Evolutionary conservation across 331 rosid genomes (phyloP).

Genomic region (Malus hybrid): DNA sequence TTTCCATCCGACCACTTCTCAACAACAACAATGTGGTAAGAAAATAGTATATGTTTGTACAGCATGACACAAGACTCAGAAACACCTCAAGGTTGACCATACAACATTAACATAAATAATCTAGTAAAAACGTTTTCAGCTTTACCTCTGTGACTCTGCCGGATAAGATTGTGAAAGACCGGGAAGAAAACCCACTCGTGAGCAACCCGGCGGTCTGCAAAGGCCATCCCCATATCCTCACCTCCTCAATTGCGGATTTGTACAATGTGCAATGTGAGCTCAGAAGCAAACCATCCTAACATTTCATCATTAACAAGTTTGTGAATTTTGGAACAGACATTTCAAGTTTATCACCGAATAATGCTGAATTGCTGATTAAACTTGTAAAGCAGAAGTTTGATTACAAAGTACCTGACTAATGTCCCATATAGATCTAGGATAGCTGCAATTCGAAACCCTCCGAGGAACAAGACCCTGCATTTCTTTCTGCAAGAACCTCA

Average conservation of each 20-base stretch:
- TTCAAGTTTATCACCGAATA: background rate
- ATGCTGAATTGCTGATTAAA: background rate
- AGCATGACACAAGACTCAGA: background rate
- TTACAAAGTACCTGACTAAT: constrained; percentile 47
- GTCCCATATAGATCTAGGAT: constrained; percentile 41
- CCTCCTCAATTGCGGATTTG: constrained; percentile 66
- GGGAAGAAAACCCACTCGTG: constrained; percentile 43
- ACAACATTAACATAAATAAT: too few species aligned
- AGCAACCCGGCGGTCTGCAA: constrained; percentile 88
- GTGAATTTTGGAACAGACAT: background rate
- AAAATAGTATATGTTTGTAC: background rate
- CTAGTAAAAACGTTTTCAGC: background rate
- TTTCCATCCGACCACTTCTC: constrained; percentile 72
- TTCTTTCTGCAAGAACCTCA: constrained; percentile 57
- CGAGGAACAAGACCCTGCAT: constrained; percentile 33
- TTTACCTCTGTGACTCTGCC: constrained; percentile 82
- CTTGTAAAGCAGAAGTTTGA: background rate
- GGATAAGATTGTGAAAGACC: constrained; percentile 56
- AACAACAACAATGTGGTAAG: constrained; percentile 3
- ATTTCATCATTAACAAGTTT: constrained; percentile 11
- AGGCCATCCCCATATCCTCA: constrained; percentile 93
- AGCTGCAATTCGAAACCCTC: constrained; percentile 58
- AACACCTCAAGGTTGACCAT: too few species aligned
- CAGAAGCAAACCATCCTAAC: constrained; percentile 63
- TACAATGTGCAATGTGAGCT: constrained; percentile 58